Percentiles rank a stretch among this genome's conserved stretches.
Evolutionary conservation across 805 yeast genomes (phyloP).

Genomic region (Kazachstania taianensis): DNA sequence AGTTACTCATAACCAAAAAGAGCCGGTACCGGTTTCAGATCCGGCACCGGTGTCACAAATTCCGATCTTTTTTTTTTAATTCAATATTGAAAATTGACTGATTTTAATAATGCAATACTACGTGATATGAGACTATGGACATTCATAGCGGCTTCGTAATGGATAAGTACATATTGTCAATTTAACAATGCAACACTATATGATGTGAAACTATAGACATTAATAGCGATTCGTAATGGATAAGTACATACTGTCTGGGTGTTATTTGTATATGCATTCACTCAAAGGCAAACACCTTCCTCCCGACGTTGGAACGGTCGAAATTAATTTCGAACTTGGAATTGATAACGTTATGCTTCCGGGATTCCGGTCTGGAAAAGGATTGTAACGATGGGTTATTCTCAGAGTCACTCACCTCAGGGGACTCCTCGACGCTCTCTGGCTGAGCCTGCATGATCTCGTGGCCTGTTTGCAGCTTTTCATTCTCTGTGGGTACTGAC

Average conservation of each 20-base stretch:
- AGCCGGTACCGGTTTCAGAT: background rate
- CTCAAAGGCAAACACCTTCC: slow-evolving; percentile 25
- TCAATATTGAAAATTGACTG: too few species aligned
- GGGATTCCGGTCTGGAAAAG: slow-evolving; percentile 11
- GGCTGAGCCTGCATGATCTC: slow-evolving; percentile 20
- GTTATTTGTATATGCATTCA: slow-evolving; percentile 1
- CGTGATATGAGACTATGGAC: too few species aligned
- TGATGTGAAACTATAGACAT: too few species aligned
- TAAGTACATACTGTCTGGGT: too few species aligned
- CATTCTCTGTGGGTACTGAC: slow-evolving; percentile 20
- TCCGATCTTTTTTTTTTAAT: background rate
- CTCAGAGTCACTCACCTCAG: slow-evolving; percentile 6
- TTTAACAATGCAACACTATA: too few species aligned
- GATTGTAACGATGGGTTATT: background rate
- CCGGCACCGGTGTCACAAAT: background rate
- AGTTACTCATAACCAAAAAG: too few species aligned
- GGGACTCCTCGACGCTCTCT: slow-evolving; percentile 2
- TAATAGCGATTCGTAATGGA: background rate
- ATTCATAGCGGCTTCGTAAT: too few species aligned
- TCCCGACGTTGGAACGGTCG: slow-evolving; percentile 34
- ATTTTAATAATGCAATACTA: too few species aligned
- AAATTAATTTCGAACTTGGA: slow-evolving; percentile 31
- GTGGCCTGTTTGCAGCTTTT: slow-evolving; percentile 22
- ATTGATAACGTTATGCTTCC: slow-evolving; percentile 18
- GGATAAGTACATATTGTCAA: too few species aligned